Evolutionary conservation across 768 basidiomycete species (phyloP).

Genomic region (Boletus sp.): DNA sequence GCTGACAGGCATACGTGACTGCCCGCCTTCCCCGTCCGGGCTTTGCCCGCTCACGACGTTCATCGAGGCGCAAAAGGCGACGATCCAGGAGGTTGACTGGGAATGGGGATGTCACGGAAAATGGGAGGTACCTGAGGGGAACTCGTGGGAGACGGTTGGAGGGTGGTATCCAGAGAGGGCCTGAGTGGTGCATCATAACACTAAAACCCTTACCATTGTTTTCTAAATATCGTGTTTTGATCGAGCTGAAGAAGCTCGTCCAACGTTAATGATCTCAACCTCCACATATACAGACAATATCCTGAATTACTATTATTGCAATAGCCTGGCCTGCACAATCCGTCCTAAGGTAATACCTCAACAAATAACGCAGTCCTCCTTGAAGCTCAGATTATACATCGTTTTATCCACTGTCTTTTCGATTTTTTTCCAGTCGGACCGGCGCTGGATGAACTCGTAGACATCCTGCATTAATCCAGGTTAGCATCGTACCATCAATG

Average conservation of each 20-base stretch:
- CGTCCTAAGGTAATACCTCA: constrained; percentile 11
- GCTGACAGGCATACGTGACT: constrained; percentile 73
- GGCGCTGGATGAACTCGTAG: constrained; percentile 93
- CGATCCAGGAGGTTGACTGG: constrained; percentile 70
- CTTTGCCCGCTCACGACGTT: constrained; percentile 76
- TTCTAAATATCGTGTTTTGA: neutral
- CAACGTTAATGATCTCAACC: neutral
- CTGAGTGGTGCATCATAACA: neutral
- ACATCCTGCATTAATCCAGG: constrained; percentile 56
- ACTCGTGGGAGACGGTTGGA: constrained; percentile 60
- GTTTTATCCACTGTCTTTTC: constrained; percentile 95
- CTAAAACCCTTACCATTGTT: neutral
- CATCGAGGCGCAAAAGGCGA: constrained; percentile 64
- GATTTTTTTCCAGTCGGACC: constrained; percentile 98
- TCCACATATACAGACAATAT: neutral
- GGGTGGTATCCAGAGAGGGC: constrained; percentile 22
- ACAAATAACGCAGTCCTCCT: constrained; percentile 77
- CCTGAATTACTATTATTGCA: neutral
- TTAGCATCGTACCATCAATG: neutral
- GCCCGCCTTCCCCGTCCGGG: constrained; percentile 57
- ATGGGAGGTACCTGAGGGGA: constrained; percentile 68
- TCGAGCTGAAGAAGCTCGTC: neutral
- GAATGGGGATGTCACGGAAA: constrained; percentile 70
- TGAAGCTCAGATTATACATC: constrained; percentile 91
- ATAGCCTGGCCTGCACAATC: neutral